Base-by-base conservation (phyloP, 192 early-diverging fungal species). In the Funneliformis mosseae region DNA sequence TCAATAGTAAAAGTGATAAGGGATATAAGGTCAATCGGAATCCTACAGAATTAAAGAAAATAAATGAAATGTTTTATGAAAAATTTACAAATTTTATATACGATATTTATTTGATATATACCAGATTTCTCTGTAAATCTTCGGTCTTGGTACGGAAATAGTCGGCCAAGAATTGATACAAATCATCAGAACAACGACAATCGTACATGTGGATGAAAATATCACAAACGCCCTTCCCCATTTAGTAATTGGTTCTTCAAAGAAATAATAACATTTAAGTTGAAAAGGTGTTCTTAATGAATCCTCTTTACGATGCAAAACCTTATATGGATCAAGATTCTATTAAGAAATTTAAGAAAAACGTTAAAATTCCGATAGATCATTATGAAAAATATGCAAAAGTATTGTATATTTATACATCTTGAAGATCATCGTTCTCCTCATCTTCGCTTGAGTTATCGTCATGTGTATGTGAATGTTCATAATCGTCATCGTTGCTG, bases 181-280 rank as follows among this genome's bases (percentile, higher is more conserved):
- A 43, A 79, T 18, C 7, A 79, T 23, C 8, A 59, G 3, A 18
- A 79, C 42, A n/a, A 18, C 21, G 27, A 2, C 14, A 41, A 71
- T n/a, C 8, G 27, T 60, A 25, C 66, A 39, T 5, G 11, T 16
- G 8, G 18, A 8, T 16, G 78, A 79, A 8, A 79, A 59, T 16
- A 0, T 8, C 1, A 16, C 46, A 45, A 61, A 79, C 14, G 42
- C 18, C n/a, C 18, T 79, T 5, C 48, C 78, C 28, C 28, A 69
- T 12, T 60, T 38, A 0, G 67, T 42, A 5, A 0, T 59, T 1
- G 78, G 78, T 33, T 39, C 48, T 71, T 79, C 78, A 23, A 79
- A 71, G 33, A 79, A 79, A 38, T 79, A 71, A 71, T 79, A 71
- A 39, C 50, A 27, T 71, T 79, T 79, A 7, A 18, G 4, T 28